A percentile compares a stretch with the other conserved stretches of the same genome.
phyloP scores from a whole-genome alignment of 169 alveolate species.

The Theileria annulata region DNA sequence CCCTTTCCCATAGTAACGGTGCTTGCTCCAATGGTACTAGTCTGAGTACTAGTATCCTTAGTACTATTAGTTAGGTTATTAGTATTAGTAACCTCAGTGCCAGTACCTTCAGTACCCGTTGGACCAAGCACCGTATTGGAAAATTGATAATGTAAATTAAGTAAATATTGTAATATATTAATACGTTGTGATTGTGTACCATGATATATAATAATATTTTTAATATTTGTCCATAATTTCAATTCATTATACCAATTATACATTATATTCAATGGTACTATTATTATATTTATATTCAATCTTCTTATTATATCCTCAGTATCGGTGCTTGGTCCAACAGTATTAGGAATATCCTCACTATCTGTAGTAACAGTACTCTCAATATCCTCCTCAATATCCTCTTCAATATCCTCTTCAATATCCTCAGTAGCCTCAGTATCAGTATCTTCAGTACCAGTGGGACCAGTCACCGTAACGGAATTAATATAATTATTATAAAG shows the following conservation, averaged over 20 bases:
- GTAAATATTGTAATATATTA: no score
- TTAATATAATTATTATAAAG: slow-evolving; percentile 3
- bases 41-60: no score
- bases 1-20: no score
- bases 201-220: not conserved
- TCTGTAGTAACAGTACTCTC: not conserved
- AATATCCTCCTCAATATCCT: not conserved
- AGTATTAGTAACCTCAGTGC: no score
- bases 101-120: no score
- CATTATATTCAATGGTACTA: slow-evolving; percentile 83
- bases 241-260: slow-evolving; percentile 85
- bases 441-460: no score
- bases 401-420: no score
- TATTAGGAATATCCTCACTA: not conserved
- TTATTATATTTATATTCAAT: slow-evolving; percentile 74
- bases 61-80: no score
- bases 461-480: not conserved
- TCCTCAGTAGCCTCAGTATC: no score
- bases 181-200: no score
- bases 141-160: not conserved
- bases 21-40: no score
- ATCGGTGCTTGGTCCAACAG: not conserved
- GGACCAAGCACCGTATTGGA: no score
- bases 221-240: slow-evolving; percentile 81
- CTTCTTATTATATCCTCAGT: not conserved